Conservation (phyloP, 495 filamentous ascomycete species). For the Staphylotrichum tortipilum region DNA sequence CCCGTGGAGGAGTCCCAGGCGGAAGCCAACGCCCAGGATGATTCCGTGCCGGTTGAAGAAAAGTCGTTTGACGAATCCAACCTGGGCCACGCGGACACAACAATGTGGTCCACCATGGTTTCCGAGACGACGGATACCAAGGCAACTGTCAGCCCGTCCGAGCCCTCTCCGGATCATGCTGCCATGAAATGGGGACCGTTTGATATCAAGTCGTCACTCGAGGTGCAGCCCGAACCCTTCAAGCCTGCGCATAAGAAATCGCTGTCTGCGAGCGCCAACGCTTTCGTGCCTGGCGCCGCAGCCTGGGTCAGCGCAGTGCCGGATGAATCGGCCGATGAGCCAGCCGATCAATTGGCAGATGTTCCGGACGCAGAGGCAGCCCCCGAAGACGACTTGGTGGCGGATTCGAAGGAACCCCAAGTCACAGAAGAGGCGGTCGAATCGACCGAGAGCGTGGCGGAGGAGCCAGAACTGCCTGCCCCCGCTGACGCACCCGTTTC, state of each 20-base stretch:
- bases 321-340: conserved; percentile 30
- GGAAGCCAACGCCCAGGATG: conserved; percentile 16
- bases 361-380: conserved; percentile 18
- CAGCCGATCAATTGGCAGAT: conserved; percentile 22
- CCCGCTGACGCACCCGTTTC: not conserved
- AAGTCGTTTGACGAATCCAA: conserved; percentile 42
- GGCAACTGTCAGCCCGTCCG: conserved; percentile 39
- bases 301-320: conserved; percentile 31
- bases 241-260: conserved; percentile 45
- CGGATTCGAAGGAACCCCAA: not conserved
- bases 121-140: conserved; percentile 42
- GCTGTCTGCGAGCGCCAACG: conserved; percentile 58
- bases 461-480: not conserved
- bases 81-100: conserved; percentile 29
- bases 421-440: conserved; percentile 3
- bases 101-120: conserved; percentile 36
- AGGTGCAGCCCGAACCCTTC: conserved; percentile 30
- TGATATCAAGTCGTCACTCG: conserved; percentile 32
- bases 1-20: conserved; percentile 13
- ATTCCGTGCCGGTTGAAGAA: conserved; percentile 21
- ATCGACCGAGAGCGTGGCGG: conserved; percentile 10
- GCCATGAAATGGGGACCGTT: conserved; percentile 35
- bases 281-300: conserved; percentile 54
- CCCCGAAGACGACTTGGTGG: not conserved
- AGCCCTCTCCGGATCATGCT: conserved; percentile 32